Evolutionary conservation across 2,329 filamentous ascomycete genomes (phyloP).

Genomic region (Trichoderma hamatum): DNA sequence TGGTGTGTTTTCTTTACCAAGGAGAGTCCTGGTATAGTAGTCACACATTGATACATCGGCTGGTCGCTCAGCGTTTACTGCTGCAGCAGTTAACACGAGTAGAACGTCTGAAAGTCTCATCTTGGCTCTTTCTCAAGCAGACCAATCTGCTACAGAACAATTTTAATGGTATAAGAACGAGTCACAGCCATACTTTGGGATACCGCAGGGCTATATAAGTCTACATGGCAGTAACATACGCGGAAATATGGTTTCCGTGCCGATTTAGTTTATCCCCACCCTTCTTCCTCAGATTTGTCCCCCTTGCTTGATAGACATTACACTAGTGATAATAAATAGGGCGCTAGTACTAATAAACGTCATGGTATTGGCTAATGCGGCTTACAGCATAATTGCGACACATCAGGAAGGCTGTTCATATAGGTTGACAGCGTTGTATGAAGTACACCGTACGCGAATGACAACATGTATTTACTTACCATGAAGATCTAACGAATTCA

Average conservation of each 20-base stretch:
- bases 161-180: not conserved
- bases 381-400: not conserved
- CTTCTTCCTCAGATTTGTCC: not conserved
- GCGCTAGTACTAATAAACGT: not conserved
- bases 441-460: too few relatives aligned
- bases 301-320: not conserved
- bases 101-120: conserved; percentile 35
- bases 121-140: conserved; percentile 19
- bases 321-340: not conserved
- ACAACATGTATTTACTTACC: too few relatives aligned
- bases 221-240: not conserved
- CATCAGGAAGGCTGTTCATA: too few relatives aligned
- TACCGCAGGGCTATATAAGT: not conserved
- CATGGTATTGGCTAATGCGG: not conserved
- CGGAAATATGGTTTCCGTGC: not conserved
- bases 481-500: too few relatives aligned
- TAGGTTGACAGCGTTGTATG: too few relatives aligned
- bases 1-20: conserved; percentile 60
- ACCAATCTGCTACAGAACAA: not conserved
- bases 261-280: not conserved
- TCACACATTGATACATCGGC: conserved; percentile 59
- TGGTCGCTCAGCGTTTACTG: conserved; percentile 49
- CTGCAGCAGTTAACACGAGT: conserved; percentile 31
- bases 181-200: not conserved
- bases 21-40: conserved; percentile 63